Conservation (phyloP, 371 early-diverging fungal genomes). For the Mortierella sp. region DNA sequence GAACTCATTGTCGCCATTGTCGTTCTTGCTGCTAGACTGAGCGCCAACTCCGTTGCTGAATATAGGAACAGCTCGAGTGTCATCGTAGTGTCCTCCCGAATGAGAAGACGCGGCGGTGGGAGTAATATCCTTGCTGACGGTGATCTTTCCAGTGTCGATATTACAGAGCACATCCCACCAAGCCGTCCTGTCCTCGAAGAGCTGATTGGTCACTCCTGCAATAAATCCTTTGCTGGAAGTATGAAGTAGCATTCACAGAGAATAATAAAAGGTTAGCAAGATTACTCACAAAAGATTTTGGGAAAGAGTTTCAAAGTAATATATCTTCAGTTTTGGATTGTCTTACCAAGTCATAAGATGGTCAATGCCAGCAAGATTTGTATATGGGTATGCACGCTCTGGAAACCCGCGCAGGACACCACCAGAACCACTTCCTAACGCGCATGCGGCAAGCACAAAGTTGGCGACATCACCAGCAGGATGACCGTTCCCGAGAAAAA, state of each 20-base stretch:
- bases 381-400: constrained; percentile 94
- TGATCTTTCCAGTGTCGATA: constrained; percentile 92
- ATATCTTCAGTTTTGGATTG: neutral
- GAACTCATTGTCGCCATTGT: constrained; percentile 70
- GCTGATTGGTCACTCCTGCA: constrained; percentile 97
- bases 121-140: constrained; percentile 84
- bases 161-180: constrained; percentile 98
- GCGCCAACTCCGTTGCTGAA: constrained; percentile 22
- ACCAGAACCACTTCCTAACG: constrained; percentile 92
- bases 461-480: constrained; percentile 95
- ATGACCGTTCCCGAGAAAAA: constrained; percentile 92
- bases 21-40: constrained; percentile 48
- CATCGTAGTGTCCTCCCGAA: constrained; percentile 31
- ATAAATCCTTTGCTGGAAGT: constrained; percentile 87
- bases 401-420: constrained; percentile 87
- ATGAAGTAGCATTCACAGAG: neutral
- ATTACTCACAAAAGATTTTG: no score
- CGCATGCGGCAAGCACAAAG: constrained; percentile 93
- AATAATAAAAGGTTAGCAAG: neutral
- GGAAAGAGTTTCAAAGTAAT: neutral
- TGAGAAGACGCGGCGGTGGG: constrained; percentile 25
- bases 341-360: constrained; percentile 82
- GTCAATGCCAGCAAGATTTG: constrained; percentile 90
- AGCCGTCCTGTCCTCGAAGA: constrained; percentile 90
- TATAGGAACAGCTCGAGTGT: constrained; percentile 31